Percentiles rank a stretch among this genome's conserved stretches.
Conservation (phyloP, 2,329 filamentous ascomycete genomes). For the Neurospora crassa region DNA sequence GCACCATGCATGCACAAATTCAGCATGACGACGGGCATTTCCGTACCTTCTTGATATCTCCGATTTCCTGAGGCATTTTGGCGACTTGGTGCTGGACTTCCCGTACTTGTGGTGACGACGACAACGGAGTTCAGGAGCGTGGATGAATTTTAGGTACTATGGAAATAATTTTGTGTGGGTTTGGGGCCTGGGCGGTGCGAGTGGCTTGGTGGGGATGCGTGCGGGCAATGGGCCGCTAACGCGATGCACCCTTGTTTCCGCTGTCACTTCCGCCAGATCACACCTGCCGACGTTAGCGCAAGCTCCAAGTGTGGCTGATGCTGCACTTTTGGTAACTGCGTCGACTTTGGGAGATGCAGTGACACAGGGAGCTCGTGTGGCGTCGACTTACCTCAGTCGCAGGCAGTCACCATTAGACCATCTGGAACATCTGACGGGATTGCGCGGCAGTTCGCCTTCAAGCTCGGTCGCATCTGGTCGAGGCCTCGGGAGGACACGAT, state of each 20-base stretch:
- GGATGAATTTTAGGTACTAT: conserved; percentile 15
- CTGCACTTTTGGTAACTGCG: neutral
- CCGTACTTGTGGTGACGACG: conserved; percentile 11
- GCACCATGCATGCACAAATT: neutral
- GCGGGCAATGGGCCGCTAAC: neutral
- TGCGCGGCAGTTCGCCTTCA: neutral
- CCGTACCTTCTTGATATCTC: conserved; percentile 83
- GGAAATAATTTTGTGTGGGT: conserved; percentile 22
- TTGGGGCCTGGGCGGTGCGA: conserved; percentile 7
- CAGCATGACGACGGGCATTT: neutral
- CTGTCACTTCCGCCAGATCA: neutral
- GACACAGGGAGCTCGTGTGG: neutral
- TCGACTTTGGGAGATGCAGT: neutral
- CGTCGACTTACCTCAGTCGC: neutral
- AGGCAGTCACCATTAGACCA: neutral
- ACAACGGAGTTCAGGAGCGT: conserved; percentile 13
- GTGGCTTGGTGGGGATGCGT: neutral
- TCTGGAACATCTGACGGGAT: neutral
- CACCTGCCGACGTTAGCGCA: neutral
- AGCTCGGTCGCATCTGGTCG: neutral
- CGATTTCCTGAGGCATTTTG: conserved; percentile 98
- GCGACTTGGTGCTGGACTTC: conserved; percentile 34
- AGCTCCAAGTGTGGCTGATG: neutral
- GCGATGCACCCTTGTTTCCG: neutral
- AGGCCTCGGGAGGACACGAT: neutral